These are phyloP conservation scores for Xylaria sp. DNA, from an alignment of 495 filamentous ascomycete species.

Conservation along the genomic window DNA sequence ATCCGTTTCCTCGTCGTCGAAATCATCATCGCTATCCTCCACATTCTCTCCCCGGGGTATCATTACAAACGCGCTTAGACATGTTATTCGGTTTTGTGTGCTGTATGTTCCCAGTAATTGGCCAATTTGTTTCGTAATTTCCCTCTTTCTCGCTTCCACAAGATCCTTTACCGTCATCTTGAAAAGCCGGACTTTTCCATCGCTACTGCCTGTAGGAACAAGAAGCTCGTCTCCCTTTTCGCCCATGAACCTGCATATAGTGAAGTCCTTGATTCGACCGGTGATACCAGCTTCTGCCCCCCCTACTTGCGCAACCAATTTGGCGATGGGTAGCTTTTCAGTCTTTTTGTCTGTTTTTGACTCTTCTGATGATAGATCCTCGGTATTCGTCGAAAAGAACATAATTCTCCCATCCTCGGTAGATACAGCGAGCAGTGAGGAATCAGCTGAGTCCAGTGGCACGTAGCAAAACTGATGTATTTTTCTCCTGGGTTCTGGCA, in stretches of 20 bases:
- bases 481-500: slow-evolving; percentile 75
- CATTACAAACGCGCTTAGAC: slow-evolving; percentile 87
- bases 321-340: slow-evolving; percentile 56
- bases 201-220: slow-evolving; percentile 79
- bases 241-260: slow-evolving; percentile 60
- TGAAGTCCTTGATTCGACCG: slow-evolving; percentile 89
- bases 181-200: slow-evolving; percentile 84
- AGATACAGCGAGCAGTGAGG: slow-evolving; percentile 72
- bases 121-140: slow-evolving; percentile 64
- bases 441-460: slow-evolving; percentile 51
- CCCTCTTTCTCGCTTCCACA: slow-evolving; percentile 33
- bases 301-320: slow-evolving; percentile 76
- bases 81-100: slow-evolving; percentile 89
- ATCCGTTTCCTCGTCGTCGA: slow-evolving; percentile 50
- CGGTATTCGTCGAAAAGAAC: slow-evolving; percentile 74
- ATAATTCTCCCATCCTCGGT: slow-evolving; percentile 91
- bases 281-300: slow-evolving; percentile 70
- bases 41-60: slow-evolving; percentile 59
- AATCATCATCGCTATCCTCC: slow-evolving; percentile 57
- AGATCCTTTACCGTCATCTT: slow-evolving; percentile 56
- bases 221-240: slow-evolving; percentile 53
- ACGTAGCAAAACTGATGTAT: slow-evolving; percentile 83
- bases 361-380: slow-evolving; percentile 38
- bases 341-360: slow-evolving; percentile 27
- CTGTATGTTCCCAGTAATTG: slow-evolving; percentile 78